These are phyloP conservation scores for Aspergillus piperis DNA, from an alignment of 2,329 filamentous ascomycete genomes.

Conservation along the genomic window DNA sequence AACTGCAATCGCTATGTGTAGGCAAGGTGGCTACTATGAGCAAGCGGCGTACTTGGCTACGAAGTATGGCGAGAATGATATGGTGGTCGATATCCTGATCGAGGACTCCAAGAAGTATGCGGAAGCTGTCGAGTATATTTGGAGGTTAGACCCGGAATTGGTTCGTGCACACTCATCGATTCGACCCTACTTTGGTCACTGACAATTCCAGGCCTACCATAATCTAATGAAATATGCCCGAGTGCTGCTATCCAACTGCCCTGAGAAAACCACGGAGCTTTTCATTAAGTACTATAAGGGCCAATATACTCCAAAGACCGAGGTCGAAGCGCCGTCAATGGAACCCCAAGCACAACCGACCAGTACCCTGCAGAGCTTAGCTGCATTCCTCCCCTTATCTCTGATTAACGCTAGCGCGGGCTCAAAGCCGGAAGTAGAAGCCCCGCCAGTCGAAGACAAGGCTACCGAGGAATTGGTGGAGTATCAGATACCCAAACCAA, in stretches of 20 bases:
- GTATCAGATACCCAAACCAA: conserved; percentile 79
- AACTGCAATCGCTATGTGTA: conserved; percentile 95
- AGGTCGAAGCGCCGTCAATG: conserved; percentile 56
- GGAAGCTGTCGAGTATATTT: conserved; percentile 88
- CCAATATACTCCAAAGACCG: conserved; percentile 69
- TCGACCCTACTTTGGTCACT: conserved; percentile 24
- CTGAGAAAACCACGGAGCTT: conserved; percentile 76
- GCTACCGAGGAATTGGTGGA: conserved; percentile 49
- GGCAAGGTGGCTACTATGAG: conserved; percentile 94
- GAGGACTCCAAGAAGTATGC: conserved; percentile 90
- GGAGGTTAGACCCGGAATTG: conserved; percentile 75
- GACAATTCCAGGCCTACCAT: conserved; percentile 64
- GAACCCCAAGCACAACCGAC: conserved; percentile 55
- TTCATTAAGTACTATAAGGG: conserved; percentile 97
- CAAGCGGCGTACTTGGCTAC: conserved; percentile 94
- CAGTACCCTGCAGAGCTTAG: conserved; percentile 81
- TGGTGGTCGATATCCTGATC: conserved; percentile 93
- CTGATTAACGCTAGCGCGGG: conserved; percentile 71
- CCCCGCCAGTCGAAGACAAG: conserved; percentile 26
- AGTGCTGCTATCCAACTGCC: conserved; percentile 83
- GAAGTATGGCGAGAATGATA: conserved; percentile 88
- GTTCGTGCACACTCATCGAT: conserved; percentile 51
- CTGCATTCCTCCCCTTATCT: conserved; percentile 78
- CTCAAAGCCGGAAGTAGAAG: conserved; percentile 35
- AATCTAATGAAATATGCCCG: conserved; percentile 95